Evolutionary conservation across 1,139 yeast species (phyloP), one percentile per base, ranked within the genome.

Genomic region (Suhomyces coccinellae): DNA sequence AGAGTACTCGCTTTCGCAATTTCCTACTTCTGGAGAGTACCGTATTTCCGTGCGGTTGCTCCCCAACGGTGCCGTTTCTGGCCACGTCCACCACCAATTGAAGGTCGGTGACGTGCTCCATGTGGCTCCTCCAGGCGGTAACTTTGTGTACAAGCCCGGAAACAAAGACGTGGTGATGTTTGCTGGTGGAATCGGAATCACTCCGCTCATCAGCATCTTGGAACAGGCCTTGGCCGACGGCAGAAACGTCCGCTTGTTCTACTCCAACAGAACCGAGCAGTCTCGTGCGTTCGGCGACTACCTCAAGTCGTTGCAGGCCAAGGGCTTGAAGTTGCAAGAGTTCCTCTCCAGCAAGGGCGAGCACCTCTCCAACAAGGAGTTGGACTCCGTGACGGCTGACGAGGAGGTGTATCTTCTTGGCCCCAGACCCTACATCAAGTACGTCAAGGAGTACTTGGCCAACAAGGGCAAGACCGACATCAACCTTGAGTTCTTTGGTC

Each of bases 161-260:
- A 51, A 57, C 16, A 73, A 75, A 22, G 66, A 76, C 17, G 67
- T 79, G 3, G 56, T 66, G 9, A 61, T 82, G 35, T 62, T 81
- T 43, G 75, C 80, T 26, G 86, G 83, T 43, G 90, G 89, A 44
- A 82, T 83, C 52, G 90, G 89, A 51, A 77, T 82, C 46, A 84
- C 89, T 2, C 89, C 90, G 35, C 52, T 81, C 45, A 57, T 82
- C 40, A 66, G 86, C 8, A 77, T 82, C 59, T 57, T 76, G 28
- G 77, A 77, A 52, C 55, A 65, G 13, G 73, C 73, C 4, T 56
- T 67, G 41, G 45, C 46, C 13, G 54, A 56, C 17, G 65, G 63
- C 3, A 59, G 63, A 48, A 54, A 53, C 12, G 73, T 69, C 10
- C 58, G 47, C 12, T 48, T 72, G 39, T 52, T 58, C 38, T 59